These are phyloP conservation scores for Eucommia ulmoides DNA, from an alignment of 257 asterid genomes.

Conservation along the genomic window DNA sequence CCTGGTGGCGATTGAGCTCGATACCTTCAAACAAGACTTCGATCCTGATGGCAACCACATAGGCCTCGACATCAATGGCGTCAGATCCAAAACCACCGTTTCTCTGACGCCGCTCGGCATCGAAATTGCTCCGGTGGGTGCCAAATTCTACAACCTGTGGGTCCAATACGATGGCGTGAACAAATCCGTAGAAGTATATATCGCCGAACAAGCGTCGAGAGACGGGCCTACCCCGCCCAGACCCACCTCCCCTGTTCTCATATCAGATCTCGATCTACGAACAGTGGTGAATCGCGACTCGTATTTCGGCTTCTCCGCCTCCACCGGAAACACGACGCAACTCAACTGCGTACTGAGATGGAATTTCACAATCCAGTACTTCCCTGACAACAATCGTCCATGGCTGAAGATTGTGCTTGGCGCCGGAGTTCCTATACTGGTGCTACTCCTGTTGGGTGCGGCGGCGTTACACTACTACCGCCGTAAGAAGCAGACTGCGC, in stretches of 20 bases:
- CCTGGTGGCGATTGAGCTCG: slow-evolving; percentile 73
- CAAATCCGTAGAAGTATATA: slow-evolving; percentile 28
- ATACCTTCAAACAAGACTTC: slow-evolving; percentile 54
- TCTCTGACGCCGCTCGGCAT: slow-evolving; percentile 29
- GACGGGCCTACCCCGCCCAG: slow-evolving; percentile 35
- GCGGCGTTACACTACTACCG: slow-evolving; percentile 21
- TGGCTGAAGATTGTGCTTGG: slow-evolving; percentile 32
- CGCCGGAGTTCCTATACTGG: slow-evolving; percentile 33
- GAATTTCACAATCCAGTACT: slow-evolving; percentile 53
- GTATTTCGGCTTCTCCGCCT: slow-evolving; percentile 73
- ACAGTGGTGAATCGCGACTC: slow-evolving; percentile 35
- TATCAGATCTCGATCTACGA: slow-evolving; percentile 22
- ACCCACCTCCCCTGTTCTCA: slow-evolving; percentile 29
- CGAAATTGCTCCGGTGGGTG: slow-evolving; percentile 33
- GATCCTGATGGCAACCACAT: slow-evolving; percentile 77
- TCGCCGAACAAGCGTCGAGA: slow-evolving; percentile 27
- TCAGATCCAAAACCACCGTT: slow-evolving; percentile 23
- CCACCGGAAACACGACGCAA: slow-evolving; percentile 49
- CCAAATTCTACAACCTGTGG: slow-evolving; percentile 59
- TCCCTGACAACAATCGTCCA: slow-evolving; percentile 9
- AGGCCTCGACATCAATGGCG: slow-evolving; percentile 47
- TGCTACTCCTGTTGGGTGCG: slow-evolving; percentile 25
- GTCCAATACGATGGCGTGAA: slow-evolving; percentile 49
- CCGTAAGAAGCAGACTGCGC: slow-evolving; percentile 16
- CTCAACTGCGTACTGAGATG: slow-evolving; percentile 70